A percentile compares a stretch with the other conserved stretches of the same genome.
phyloP scores from a whole-genome alignment of 2,329 filamentous ascomycete genomes.

The Aspergillus felis region DNA sequence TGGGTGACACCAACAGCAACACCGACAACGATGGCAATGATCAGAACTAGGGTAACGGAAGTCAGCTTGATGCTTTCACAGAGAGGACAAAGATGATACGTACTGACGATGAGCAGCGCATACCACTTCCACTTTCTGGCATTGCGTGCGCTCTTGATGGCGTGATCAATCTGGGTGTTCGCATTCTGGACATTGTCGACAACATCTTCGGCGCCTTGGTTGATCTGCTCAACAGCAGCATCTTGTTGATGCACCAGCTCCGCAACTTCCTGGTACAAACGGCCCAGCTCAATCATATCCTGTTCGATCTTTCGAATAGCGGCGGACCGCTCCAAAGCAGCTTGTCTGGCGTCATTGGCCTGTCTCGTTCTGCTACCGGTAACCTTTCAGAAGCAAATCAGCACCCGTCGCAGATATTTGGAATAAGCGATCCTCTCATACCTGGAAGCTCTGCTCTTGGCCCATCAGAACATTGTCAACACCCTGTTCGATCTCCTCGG shows the following conservation, averaged over 20 bases:
- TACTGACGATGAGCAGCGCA: slow-evolving; percentile 70
- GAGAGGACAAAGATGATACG: slow-evolving; percentile 32
- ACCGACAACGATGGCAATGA: slow-evolving; percentile 52
- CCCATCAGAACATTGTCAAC: slow-evolving; percentile 63
- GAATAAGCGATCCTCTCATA: slow-evolving; percentile 47
- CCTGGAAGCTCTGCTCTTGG: slow-evolving; percentile 74
- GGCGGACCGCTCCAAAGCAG: slow-evolving; percentile 74
- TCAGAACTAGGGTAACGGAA: slow-evolving; percentile 42
- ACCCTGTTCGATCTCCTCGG: slow-evolving; percentile 72
- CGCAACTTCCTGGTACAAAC: slow-evolving; percentile 88
- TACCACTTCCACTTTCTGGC: slow-evolving; percentile 96
- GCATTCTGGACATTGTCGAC: slow-evolving; percentile 79
- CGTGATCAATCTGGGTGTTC: slow-evolving; percentile 76
- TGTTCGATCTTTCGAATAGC: slow-evolving; percentile 89
- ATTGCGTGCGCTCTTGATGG: slow-evolving; percentile 73
- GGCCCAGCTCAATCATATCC: slow-evolving; percentile 80
- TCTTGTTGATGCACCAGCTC: slow-evolving; percentile 84
- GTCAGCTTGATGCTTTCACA: background rate
- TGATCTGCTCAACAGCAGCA: slow-evolving; percentile 71
- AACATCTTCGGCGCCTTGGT: slow-evolving; percentile 81
- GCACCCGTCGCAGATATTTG: background rate
- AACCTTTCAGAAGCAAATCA: slow-evolving; percentile 19
- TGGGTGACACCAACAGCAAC: slow-evolving; percentile 47
- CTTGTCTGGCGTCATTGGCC: slow-evolving; percentile 74
- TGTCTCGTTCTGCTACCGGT: slow-evolving; percentile 57